Conservation (phyloP, 2,329 filamentous ascomycete species). For the Aspergillus tubingensis region DNA sequence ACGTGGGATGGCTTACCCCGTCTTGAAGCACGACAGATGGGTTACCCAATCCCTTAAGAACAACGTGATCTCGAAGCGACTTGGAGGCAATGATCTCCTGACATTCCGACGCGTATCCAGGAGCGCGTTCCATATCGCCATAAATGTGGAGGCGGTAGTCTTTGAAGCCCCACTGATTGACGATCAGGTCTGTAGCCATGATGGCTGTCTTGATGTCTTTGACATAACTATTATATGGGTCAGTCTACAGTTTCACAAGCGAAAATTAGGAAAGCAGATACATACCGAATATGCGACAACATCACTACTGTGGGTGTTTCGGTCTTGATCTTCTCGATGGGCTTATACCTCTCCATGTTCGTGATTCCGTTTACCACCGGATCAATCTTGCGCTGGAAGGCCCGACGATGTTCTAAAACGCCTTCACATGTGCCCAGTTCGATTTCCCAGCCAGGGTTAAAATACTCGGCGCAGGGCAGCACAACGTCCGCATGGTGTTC, state of each 20-base stretch:
- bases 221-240: slow-evolving; percentile 25
- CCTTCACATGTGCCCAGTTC: slow-evolving; percentile 62
- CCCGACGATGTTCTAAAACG: slow-evolving; percentile 56
- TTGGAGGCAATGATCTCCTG: slow-evolving; percentile 59
- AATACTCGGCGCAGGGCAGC: slow-evolving; percentile 60
- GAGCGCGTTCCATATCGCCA: slow-evolving; percentile 64
- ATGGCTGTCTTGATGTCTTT: slow-evolving; percentile 67
- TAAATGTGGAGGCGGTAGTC: slow-evolving; percentile 66
- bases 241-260: not conserved
- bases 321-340: slow-evolving; percentile 59
- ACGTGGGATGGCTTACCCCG: slow-evolving; percentile 3
- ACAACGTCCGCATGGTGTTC: slow-evolving; percentile 58
- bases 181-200: slow-evolving; percentile 63
- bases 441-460: slow-evolving; percentile 64
- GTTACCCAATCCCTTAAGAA: slow-evolving; percentile 44
- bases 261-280: no score
- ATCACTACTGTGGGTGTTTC: slow-evolving; percentile 63
- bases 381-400: slow-evolving; percentile 61
- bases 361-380: slow-evolving; percentile 66
- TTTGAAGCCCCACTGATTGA: slow-evolving; percentile 64
- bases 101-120: slow-evolving; percentile 60
- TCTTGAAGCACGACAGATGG: slow-evolving; percentile 18
- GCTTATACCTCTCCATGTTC: slow-evolving; percentile 63
- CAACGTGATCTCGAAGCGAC: slow-evolving; percentile 53
- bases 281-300: slow-evolving; percentile 56